Evolutionary conservation across 1,139 yeast species (phyloP).

Genomic region (Lodderomyces pseudojiufengensis): DNA sequence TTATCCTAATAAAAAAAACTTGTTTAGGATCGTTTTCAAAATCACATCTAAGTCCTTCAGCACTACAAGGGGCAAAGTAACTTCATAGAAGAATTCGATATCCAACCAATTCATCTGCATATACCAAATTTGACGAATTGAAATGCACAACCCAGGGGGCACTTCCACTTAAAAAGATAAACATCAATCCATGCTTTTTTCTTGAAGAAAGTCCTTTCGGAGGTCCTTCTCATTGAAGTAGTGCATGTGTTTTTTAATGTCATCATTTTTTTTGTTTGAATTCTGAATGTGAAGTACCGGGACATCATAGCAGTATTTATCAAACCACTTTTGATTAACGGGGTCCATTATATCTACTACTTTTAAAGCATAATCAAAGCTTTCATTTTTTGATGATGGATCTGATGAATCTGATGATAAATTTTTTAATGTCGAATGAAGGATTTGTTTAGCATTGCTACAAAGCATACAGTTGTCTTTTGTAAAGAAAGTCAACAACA

Average conservation of each 20-base stretch:
- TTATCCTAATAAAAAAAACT: no score
- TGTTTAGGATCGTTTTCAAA: no score
- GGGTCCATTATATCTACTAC: conserved; percentile 68
- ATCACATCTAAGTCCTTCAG: no score
- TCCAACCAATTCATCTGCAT: no score
- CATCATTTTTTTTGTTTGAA: conserved; percentile 27
- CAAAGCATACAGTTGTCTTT: conserved; percentile 80
- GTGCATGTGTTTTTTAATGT: conserved; percentile 73
- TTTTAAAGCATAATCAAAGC: conserved; percentile 29
- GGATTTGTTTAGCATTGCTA: conserved; percentile 59
- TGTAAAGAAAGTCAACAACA: conserved; percentile 59
- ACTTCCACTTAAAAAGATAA: no score
- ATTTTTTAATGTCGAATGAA: conserved; percentile 30
- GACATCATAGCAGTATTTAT: conserved; percentile 80
- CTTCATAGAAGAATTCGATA: no score
- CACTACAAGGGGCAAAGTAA: no score
- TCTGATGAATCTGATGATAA: conserved; percentile 20
- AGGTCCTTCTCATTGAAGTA: conserved; percentile 59
- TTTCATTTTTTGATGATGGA: conserved; percentile 15
- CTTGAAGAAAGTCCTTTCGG: conserved; percentile 47
- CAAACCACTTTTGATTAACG: conserved; percentile 71
- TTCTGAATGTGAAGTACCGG: conserved; percentile 79
- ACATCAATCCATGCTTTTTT: no score
- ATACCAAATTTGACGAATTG: no score
- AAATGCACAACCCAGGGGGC: no score